Percentiles rank a stretch among this genome's conserved stretches.
Conservation (phyloP, 2,329 filamentous ascomycete species). For the Aspergillus fischeri region DNA sequence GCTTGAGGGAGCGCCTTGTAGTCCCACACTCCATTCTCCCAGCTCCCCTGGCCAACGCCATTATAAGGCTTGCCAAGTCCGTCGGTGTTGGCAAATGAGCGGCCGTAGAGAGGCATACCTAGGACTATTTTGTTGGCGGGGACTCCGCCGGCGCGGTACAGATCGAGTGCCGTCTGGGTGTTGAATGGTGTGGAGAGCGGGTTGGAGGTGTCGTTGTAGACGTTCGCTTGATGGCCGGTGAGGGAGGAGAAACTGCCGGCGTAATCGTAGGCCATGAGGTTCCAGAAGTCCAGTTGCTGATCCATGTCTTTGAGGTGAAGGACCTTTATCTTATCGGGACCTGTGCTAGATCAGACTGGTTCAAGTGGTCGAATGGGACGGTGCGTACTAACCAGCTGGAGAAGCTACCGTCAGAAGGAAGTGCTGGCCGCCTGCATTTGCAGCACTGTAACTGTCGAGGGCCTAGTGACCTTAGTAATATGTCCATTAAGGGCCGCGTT, state of each 20-base stretch:
- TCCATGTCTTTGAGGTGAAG: slow-evolving; percentile 45
- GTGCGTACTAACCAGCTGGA: slow-evolving; percentile 34
- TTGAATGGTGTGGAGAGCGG: slow-evolving; percentile 72
- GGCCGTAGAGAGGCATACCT: slow-evolving; percentile 89
- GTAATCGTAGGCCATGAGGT: slow-evolving; percentile 80
- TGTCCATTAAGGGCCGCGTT: neutral
- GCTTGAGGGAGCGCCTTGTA: slow-evolving; percentile 76
- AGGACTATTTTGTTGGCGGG: slow-evolving; percentile 70
- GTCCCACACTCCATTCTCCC: slow-evolving; percentile 83
- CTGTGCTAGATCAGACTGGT: slow-evolving; percentile 13
- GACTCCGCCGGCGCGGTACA: slow-evolving; percentile 66
- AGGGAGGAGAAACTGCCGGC: slow-evolving; percentile 71
- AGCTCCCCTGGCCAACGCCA: slow-evolving; percentile 73
- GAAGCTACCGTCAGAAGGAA: slow-evolving; percentile 46
- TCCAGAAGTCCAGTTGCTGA: slow-evolving; percentile 49
- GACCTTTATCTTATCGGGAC: slow-evolving; percentile 42
- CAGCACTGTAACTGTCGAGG: slow-evolving; percentile 39
- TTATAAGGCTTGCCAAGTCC: slow-evolving; percentile 66
- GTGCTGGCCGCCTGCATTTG: slow-evolving; percentile 36
- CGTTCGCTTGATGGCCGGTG: slow-evolving; percentile 76
- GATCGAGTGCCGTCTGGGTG: slow-evolving; percentile 64
- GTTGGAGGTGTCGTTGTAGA: slow-evolving; percentile 57
- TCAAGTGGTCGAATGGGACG: neutral
- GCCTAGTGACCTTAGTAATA: slow-evolving; percentile 21
- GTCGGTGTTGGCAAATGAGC: slow-evolving; percentile 73